Evolutionary conservation across 2,329 filamentous ascomycete species (phyloP), one percentile per base, ranked within the genome.

Genomic region (Thelonectria blattea): DNA sequence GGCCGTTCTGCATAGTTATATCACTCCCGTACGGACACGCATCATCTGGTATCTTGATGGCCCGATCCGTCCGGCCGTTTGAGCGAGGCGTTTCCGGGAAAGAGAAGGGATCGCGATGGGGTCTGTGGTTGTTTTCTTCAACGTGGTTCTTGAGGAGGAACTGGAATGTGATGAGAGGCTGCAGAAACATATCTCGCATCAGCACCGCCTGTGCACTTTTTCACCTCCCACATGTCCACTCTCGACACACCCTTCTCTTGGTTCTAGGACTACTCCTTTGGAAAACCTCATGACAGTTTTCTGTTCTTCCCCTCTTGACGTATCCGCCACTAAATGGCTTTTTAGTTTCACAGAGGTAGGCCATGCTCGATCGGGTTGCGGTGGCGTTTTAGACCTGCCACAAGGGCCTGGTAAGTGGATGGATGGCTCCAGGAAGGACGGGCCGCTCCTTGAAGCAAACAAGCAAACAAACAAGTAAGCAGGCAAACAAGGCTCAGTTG

Each of bases 41-140:
- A 24, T 24, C 22, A 24, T 24, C 22, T 24, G 22, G 3, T 24
- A 24, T 24, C 22, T 24, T 24, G 22, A 24, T 24, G 22, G 22
- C 27, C 27, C 27, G 27, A 30, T 30, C 27, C 39, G 37, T 39
- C 57, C 58, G 47, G 47, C 52, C 58, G 52, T 60, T n/a, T 60
- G 58, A 52, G 58, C 22, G 58, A 56, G 57, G 57, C 34, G 20
- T 6, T 48, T n/a, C n/a, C 58, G 52, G 57, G 50, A 45, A 32
- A 6, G 17, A 24, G 52, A 41, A 17, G 32, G 48, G 55, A 12
- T 10, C 43, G n/a, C 27, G 18, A 32, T 42, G 56, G 32, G 42
- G 56, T 52, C 49, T 48, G 56, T 58, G 27, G 45, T 24, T 3
- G 22, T 24, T 24, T 24, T 24, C 22, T 24, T 24, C 22, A 24